Evolutionary conservation across 164 flowering plant species (phyloP), one percentile per base, ranked within the genome.

Genomic region (Sedum album): DNA sequence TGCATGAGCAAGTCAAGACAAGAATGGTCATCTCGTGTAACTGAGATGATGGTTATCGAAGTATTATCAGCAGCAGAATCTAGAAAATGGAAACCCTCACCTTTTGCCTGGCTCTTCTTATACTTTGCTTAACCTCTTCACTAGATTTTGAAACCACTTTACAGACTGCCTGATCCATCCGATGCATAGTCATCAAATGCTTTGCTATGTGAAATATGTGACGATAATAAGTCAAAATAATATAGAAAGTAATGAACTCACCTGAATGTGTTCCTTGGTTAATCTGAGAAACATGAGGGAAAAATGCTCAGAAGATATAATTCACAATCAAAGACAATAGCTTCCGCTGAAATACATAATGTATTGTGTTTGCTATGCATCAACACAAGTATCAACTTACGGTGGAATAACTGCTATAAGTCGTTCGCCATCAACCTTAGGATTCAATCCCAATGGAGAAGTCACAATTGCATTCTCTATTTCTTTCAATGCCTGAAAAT

Each of bases 91-190:
- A 28, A 31, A 3, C 8, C 14, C 30, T 39, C 76, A 91, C 98
- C 96, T 88, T 94, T 70, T 90, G 98, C 17, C 98, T 85, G 63
- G 96, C 88, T 75, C 98, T 87, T 86, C 98, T 79, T 70, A 94
- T 85, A 73, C 96, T 94, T 76, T 83, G 95, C 69, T 86, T 89
- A 48, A 83, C 90, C 76, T 89, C 98, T 81, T 94, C 97, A 66
- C 86, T 68, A 64, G 90, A 85, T 82, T 88, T 94, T 36, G 95
- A 60, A 66, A 94, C 91, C 69, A 89, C 82, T 79, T 91, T 94
- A 73, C 87, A 82, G 73, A 91, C 81, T 35, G 96, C 97, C 98
- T 94, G 79, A 31, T 62, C 36, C 31, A 69, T 67, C 49, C 36
- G 17, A 18, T 60, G n/a, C 68, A 57, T 30, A 44, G 48, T 44